Evolutionary conservation across 257 asterid species (phyloP).

Genomic region (Ajuga chamaepitys): DNA sequence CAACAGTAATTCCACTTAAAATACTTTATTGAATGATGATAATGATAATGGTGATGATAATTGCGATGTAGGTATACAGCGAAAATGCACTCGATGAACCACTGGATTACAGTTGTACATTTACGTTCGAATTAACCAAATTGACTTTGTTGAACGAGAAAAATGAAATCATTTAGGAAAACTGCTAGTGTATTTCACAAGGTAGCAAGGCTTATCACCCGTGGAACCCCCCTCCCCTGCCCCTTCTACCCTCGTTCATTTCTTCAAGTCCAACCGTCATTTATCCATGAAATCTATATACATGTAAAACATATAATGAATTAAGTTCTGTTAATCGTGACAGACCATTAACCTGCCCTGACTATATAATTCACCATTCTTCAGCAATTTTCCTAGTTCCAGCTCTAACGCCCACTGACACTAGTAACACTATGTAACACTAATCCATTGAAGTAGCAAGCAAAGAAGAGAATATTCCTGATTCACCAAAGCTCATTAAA

Average conservation of each 20-base stretch:
- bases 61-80: no score
- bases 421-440: neutral
- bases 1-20: no score
- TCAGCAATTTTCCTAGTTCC: neutral
- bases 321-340: neutral
- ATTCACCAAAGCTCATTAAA: neutral
- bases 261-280: no score
- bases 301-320: no score
- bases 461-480: neutral
- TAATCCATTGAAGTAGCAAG: neutral
- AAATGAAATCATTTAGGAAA: neutral
- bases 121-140: neutral
- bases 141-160: neutral
- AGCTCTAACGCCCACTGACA: no score
- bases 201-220: neutral
- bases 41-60: no score
- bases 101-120: neutral
- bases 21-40: no score
- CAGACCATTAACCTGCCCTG: neutral
- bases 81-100: neutral
- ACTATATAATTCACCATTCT: neutral
- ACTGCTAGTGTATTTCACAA: neutral
- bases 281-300: no score
- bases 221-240: no score
- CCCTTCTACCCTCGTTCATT: no score